Percentiles rank a stretch among this genome's conserved stretches.
Evolutionary conservation across 306 rosid species (phyloP).

Genomic region (Vigna mungo): DNA sequence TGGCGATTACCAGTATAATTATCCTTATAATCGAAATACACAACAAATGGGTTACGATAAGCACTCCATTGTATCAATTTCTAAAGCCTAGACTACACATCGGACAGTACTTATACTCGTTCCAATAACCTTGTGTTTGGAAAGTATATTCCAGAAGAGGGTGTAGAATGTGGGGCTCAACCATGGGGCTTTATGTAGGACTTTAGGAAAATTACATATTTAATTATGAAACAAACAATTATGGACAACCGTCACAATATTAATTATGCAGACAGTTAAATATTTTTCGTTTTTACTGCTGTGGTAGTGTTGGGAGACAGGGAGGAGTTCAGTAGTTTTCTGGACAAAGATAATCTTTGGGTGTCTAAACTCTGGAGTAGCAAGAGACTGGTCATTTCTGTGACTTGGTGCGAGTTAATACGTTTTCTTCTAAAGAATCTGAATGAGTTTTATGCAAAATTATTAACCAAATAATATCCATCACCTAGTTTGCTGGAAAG

Average conservation of each 20-base stretch:
- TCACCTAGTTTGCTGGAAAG: conserved; percentile 18
- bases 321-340: neutral
- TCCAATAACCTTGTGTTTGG: neutral
- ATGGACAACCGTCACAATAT: neutral
- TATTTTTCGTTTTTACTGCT: neutral
- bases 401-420: neutral
- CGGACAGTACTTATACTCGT: conserved; percentile 1
- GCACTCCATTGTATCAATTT: neutral
- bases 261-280: neutral
- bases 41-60: too few relatives aligned
- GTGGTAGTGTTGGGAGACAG: neutral
- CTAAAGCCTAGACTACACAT: conserved; percentile 11
- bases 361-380: neutral
- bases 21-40: too few relatives aligned
- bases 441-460: conserved; percentile 10
- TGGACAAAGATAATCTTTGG: neutral
- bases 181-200: too few relatives aligned
- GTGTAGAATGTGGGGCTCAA: too few relatives aligned
- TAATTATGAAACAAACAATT: neutral
- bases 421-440: conserved; percentile 26
- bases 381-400: neutral
- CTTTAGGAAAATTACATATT: neutral
- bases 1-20: neutral
- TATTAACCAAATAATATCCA: conserved; percentile 20
- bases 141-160: neutral